Evolutionary conservation across 2,329 filamentous ascomycete genomes (phyloP).

Genomic region (Verruconis gallopava): DNA sequence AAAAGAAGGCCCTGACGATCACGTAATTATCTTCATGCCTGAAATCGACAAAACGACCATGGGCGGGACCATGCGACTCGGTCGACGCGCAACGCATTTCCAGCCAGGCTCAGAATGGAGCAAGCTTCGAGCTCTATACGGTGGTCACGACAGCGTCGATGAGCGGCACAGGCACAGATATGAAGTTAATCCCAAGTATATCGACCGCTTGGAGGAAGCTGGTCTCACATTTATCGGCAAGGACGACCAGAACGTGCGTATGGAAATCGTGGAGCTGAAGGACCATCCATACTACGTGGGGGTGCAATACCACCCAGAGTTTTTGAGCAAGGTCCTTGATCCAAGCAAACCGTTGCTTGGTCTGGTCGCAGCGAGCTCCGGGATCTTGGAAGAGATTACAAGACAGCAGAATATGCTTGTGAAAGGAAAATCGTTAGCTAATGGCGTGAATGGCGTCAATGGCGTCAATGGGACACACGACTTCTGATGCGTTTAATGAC

Average conservation of each 20-base stretch:
- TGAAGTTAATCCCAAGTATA: slow-evolving; percentile 73
- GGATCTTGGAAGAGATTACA: slow-evolving; percentile 43
- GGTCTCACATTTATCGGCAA: slow-evolving; percentile 69
- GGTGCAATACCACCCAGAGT: slow-evolving; percentile 85
- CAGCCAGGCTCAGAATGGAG: slow-evolving; percentile 66
- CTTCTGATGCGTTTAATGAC: too few species aligned
- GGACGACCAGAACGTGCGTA: slow-evolving; percentile 62
- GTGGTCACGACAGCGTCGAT: slow-evolving; percentile 31
- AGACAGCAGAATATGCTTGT: neutral
- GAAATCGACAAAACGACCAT: slow-evolving; percentile 65
- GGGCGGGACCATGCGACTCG: slow-evolving; percentile 80
- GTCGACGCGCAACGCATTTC: slow-evolving; percentile 61
- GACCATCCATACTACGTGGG: slow-evolving; percentile 78
- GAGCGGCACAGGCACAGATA: slow-evolving; percentile 85
- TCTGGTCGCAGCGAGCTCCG: slow-evolving; percentile 67
- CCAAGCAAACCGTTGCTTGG: slow-evolving; percentile 69
- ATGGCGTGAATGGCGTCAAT: slow-evolving; percentile 10
- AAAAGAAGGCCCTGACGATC: slow-evolving; percentile 43
- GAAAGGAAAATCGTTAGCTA: slow-evolving; percentile 1
- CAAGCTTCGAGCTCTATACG: slow-evolving; percentile 63
- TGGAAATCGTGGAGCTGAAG: slow-evolving; percentile 73
- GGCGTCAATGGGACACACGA: neutral
- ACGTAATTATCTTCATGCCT: slow-evolving; percentile 80
- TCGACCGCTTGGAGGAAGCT: slow-evolving; percentile 52
- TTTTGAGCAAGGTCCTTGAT: slow-evolving; percentile 59